Conservation (phyloP, 441 rosid species). For the Kokia cookei region DNA sequence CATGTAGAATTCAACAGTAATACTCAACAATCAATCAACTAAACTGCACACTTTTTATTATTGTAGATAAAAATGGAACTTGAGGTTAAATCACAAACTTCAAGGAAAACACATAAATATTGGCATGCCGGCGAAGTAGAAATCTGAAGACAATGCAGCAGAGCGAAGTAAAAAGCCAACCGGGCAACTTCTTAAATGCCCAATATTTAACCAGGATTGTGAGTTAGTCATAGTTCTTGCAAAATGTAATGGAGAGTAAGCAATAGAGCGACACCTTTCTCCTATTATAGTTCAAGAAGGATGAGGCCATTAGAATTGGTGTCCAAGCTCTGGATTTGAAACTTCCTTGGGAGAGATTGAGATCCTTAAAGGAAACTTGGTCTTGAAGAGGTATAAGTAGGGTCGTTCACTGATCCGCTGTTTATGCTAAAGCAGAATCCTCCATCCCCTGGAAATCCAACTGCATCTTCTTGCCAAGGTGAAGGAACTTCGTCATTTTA, state of each 20-base stretch:
- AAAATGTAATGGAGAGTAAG: too few relatives aligned
- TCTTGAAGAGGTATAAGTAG: conserved; percentile 58
- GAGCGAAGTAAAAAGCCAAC: too few relatives aligned
- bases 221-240: too few relatives aligned
- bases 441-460: conserved; percentile 79
- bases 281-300: conserved; percentile 52
- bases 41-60: neutral
- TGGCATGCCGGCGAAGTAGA: too few relatives aligned
- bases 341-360: conserved; percentile 82
- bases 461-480: conserved; percentile 67
- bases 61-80: too few relatives aligned
- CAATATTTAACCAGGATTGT: too few relatives aligned
- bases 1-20: neutral
- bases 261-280: too few relatives aligned
- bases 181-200: too few relatives aligned
- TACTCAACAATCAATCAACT: neutral
- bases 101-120: too few relatives aligned
- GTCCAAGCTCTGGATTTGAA: conserved; percentile 64
- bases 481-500: neutral
- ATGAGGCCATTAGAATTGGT: conserved; percentile 62
- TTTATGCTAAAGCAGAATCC: conserved; percentile 50
- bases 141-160: too few relatives aligned
- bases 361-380: conserved; percentile 72
- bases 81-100: too few relatives aligned
- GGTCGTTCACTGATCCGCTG: conserved; percentile 39